phyloP scores from a whole-genome alignment of 2,329 filamentous ascomycete genomes.

The Hypoxylon sp. region DNA sequence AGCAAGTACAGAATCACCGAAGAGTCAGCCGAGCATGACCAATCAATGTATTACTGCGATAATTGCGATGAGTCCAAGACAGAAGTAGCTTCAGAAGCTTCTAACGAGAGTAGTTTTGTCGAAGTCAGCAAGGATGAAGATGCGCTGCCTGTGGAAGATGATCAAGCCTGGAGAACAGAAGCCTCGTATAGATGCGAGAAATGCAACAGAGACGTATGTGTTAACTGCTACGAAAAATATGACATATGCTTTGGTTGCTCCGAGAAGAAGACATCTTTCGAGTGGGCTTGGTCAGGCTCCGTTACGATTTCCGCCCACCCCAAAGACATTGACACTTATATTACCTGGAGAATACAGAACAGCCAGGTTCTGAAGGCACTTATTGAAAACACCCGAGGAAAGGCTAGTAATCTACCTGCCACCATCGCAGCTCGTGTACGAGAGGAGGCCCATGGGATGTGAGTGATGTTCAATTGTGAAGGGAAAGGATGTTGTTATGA shows the following conservation, averaged over 20 bases:
- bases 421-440: neutral
- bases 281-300: constrained; percentile 7
- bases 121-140: neutral
- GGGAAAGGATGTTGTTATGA: neutral
- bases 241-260: constrained; percentile 7
- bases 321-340: constrained; percentile 4
- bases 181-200: constrained; percentile 1
- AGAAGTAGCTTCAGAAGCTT: neutral
- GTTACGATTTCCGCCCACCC: constrained; percentile 4
- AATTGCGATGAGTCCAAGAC: neutral
- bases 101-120: neutral
- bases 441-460: constrained; percentile 1
- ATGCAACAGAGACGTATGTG: neutral
- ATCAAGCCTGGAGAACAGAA: neutral
- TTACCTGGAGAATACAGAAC: constrained; percentile 6
- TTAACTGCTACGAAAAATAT: constrained; percentile 2
- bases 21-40: constrained; percentile 1
- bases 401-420: neutral
- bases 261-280: constrained; percentile 3
- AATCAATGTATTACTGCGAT: neutral
- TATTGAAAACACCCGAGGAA: constrained; percentile 2
- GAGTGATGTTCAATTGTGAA: neutral
- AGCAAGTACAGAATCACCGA: constrained; percentile 1
- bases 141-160: neutral
- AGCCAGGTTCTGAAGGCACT: constrained; percentile 1